phyloP scores from a whole-genome alignment of 768 basidiomycete genomes.

The Psilocybe tampanensis region DNA sequence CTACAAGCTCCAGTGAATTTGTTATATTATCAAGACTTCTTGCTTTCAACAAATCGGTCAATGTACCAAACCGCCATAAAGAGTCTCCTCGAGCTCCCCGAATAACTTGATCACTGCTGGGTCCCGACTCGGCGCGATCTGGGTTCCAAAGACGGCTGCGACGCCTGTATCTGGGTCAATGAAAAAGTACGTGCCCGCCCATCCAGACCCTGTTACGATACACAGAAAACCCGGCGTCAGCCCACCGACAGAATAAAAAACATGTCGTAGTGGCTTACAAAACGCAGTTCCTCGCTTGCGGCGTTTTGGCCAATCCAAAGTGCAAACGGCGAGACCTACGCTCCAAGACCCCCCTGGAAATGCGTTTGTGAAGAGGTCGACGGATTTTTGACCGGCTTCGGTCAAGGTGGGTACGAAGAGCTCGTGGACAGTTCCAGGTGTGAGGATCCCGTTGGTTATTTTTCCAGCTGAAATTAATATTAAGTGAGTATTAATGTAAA shows the following conservation, averaged over 20 bases:
- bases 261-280: conserved; percentile 18
- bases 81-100: conserved; percentile 25
- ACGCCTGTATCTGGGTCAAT: conserved; percentile 36
- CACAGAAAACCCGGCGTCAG: neutral
- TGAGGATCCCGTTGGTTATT: conserved; percentile 22
- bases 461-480: conserved; percentile 7
- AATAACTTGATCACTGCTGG: conserved; percentile 20
- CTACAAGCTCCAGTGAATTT: too few relatives aligned
- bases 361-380: conserved; percentile 2
- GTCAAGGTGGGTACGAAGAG: conserved; percentile 23
- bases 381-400: neutral
- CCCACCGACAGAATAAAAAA: too few relatives aligned
- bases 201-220: conserved; percentile 36
- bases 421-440: conserved; percentile 5
- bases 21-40: too few relatives aligned
- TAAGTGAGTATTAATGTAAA: too few relatives aligned
- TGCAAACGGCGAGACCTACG: conserved; percentile 24
- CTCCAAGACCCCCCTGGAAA: conserved; percentile 19
- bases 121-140: conserved; percentile 28
- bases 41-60: neutral
- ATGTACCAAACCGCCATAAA: conserved; percentile 26
- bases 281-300: conserved; percentile 30
- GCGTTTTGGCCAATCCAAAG: conserved; percentile 23
- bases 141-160: conserved; percentile 34
- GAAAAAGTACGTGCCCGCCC: conserved; percentile 32